Evolutionary conservation across 1,284 basidiomycete species (phyloP).

Genomic region (Wallemia mellicola): DNA sequence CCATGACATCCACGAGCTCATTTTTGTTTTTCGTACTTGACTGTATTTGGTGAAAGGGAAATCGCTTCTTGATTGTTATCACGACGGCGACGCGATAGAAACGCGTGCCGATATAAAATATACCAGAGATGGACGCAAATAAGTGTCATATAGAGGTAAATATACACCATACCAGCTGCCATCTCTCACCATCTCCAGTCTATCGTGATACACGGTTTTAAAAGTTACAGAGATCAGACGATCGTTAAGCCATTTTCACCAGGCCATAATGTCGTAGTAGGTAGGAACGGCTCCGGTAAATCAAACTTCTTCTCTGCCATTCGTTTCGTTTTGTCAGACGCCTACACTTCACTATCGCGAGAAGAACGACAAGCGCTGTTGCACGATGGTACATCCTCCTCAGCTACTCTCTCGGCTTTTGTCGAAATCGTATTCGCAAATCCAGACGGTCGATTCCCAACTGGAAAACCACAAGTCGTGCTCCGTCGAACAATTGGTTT

Average conservation of each 20-base stretch:
- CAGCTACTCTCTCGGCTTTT: slow-evolving; percentile 72
- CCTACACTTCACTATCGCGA: slow-evolving; percentile 76
- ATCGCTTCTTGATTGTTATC: not conserved
- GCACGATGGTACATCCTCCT: slow-evolving; percentile 68
- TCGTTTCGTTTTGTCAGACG: slow-evolving; percentile 87
- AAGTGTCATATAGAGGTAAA: not conserved
- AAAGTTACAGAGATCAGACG: slow-evolving; percentile 46
- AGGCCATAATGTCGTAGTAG: slow-evolving; percentile 73
- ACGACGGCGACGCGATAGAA: not conserved
- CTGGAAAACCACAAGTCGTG: slow-evolving; percentile 51
- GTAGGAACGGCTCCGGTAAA: slow-evolving; percentile 81
- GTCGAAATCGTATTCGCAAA: slow-evolving; percentile 79
- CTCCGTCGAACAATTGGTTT: slow-evolving; percentile 77
- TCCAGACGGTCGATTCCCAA: slow-evolving; percentile 66
- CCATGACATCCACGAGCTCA: slow-evolving; percentile 1
- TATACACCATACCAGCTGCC: not conserved
- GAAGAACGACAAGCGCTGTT: slow-evolving; percentile 76
- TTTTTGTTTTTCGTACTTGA: not conserved
- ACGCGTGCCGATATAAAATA: not conserved
- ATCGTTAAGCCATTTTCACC: slow-evolving; percentile 29
- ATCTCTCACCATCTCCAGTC: slow-evolving; percentile 4
- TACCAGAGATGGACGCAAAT: not conserved
- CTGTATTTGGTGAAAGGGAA: not conserved
- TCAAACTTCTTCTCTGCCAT: slow-evolving; percentile 93
- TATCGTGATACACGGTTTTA: slow-evolving; percentile 33